These are phyloP conservation scores for Coriaria nepalensis DNA, from an alignment of 306 rosid genomes.

Conservation along the genomic window DNA sequence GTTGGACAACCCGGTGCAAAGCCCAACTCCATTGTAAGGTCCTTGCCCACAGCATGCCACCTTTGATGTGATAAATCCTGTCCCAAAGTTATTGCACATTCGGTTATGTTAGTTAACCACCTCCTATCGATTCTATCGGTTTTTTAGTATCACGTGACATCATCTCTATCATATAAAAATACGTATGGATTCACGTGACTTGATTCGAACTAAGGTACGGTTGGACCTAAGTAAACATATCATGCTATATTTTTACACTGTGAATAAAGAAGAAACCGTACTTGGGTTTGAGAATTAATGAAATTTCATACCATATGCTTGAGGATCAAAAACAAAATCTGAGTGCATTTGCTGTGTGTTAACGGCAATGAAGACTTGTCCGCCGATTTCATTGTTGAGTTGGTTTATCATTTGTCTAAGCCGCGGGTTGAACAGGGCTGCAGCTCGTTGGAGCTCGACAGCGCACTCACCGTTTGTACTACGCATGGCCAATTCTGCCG, in stretches of 20 bases:
- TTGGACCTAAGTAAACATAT: neutral
- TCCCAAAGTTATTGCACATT: slow-evolving; percentile 1
- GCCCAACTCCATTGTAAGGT: slow-evolving; percentile 62
- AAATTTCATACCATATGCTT: slow-evolving; percentile 31
- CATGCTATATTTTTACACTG: neutral
- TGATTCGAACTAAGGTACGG: too few species aligned
- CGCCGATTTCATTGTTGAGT: slow-evolving; percentile 43
- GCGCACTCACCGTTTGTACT: slow-evolving; percentile 45
- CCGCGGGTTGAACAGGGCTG: slow-evolving; percentile 52
- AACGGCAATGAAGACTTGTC: slow-evolving; percentile 35
- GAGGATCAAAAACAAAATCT: slow-evolving; percentile 42
- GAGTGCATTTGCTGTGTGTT: slow-evolving; percentile 37
- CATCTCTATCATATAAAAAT: neutral
- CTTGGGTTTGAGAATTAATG: neutral
- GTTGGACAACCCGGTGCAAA: slow-evolving; percentile 49
- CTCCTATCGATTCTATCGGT: too few species aligned
- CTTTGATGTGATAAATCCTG: slow-evolving; percentile 49
- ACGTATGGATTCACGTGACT: neutral
- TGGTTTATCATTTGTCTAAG: slow-evolving; percentile 37
- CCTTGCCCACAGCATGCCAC: slow-evolving; percentile 86
- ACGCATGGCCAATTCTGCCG: slow-evolving; percentile 57
- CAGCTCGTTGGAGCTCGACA: slow-evolving; percentile 48
- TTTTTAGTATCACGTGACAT: neutral
- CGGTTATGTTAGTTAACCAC: neutral
- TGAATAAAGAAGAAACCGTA: neutral